A percentile compares a stretch with the other conserved stretches of the same genome.
Evolutionary conservation across 768 basidiomycete genomes (phyloP).

Genomic region (Amyloporia xantha): DNA sequence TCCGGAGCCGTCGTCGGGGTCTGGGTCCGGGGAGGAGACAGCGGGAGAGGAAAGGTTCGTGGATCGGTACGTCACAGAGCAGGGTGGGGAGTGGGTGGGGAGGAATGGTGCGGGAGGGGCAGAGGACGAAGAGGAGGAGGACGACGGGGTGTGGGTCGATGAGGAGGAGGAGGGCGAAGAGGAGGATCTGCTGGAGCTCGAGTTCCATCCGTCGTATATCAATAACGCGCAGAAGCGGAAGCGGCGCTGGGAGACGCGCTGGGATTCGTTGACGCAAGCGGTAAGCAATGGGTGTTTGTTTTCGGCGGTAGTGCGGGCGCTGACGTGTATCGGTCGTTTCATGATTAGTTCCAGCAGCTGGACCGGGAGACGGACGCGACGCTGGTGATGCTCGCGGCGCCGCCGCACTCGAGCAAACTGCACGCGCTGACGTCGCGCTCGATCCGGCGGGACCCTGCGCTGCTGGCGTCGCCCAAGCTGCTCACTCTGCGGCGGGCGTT

Average conservation of each 20-base stretch:
- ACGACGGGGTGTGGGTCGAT: slow-evolving; percentile 62
- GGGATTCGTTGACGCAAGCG: slow-evolving; percentile 70
- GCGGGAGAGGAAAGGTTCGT: slow-evolving; percentile 51
- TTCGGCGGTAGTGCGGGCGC: slow-evolving; percentile 9
- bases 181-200: slow-evolving; percentile 66
- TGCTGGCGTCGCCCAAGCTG: slow-evolving; percentile 44
- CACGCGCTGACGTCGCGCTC: slow-evolving; percentile 61
- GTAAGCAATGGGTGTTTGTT: slow-evolving; percentile 34
- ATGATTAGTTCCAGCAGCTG: slow-evolving; percentile 62
- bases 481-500: slow-evolving; percentile 50
- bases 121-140: slow-evolving; percentile 27
- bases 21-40: slow-evolving; percentile 76
- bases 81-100: slow-evolving; percentile 11
- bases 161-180: slow-evolving; percentile 62
- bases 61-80: slow-evolving; percentile 14
- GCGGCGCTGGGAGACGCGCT: slow-evolving; percentile 66
- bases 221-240: slow-evolving; percentile 60
- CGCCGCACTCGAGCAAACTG: slow-evolving; percentile 63
- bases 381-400: slow-evolving; percentile 66
- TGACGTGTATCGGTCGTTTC: slow-evolving; percentile 8
- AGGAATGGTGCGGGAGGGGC: slow-evolving; percentile 17
- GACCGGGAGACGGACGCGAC: slow-evolving; percentile 80
- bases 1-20: slow-evolving; percentile 59
- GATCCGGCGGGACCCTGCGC: slow-evolving; percentile 48
- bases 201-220: slow-evolving; percentile 70